Evolutionary conservation across 352 stramenopile species (phyloP).

Genomic region (Phytophthora europaea): DNA sequence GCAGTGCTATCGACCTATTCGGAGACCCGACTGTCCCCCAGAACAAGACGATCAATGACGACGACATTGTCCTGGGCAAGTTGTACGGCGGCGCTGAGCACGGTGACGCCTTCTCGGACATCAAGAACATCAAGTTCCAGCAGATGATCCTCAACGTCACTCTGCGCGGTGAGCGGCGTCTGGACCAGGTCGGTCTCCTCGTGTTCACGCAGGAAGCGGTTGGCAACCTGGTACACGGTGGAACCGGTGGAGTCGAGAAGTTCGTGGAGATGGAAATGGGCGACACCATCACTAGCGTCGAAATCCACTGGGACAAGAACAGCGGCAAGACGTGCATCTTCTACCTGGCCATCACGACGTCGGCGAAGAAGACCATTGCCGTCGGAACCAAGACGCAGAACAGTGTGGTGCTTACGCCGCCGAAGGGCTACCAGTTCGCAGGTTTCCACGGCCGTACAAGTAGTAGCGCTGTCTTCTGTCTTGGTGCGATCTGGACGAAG

Average conservation of each 20-base stretch:
- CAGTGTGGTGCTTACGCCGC: slow-evolving; percentile 13
- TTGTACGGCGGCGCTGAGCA: slow-evolving; percentile 31
- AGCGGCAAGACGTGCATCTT: slow-evolving; percentile 39
- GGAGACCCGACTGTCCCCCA: slow-evolving; percentile 20
- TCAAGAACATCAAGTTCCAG: slow-evolving; percentile 36
- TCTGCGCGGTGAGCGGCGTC: slow-evolving; percentile 22
- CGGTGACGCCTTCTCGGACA: slow-evolving; percentile 37
- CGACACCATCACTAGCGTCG: slow-evolving; percentile 19
- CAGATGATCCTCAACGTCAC: slow-evolving; percentile 39
- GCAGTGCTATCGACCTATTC: slow-evolving; percentile 24
- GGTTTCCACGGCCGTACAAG: slow-evolving; percentile 32
- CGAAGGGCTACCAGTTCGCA: slow-evolving; percentile 25
- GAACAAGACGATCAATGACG: slow-evolving; percentile 37
- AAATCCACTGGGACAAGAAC: slow-evolving; percentile 41
- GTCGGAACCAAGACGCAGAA: slow-evolving; percentile 31
- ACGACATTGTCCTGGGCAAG: slow-evolving; percentile 24
- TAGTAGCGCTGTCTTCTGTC: slow-evolving; percentile 17
- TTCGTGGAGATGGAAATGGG: slow-evolving; percentile 23
- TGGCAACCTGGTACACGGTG: slow-evolving; percentile 33
- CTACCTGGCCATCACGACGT: slow-evolving; percentile 25
- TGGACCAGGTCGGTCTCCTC: slow-evolving; percentile 26
- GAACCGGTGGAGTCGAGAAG: slow-evolving; percentile 21
- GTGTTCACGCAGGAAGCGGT: slow-evolving; percentile 22
- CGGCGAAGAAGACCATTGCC: slow-evolving; percentile 13
- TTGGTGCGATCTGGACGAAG: slow-evolving; percentile 36